These are phyloP conservation scores for Geotrichum candidum DNA, from an alignment of 1,139 yeast genomes.

Conservation along the genomic window DNA sequence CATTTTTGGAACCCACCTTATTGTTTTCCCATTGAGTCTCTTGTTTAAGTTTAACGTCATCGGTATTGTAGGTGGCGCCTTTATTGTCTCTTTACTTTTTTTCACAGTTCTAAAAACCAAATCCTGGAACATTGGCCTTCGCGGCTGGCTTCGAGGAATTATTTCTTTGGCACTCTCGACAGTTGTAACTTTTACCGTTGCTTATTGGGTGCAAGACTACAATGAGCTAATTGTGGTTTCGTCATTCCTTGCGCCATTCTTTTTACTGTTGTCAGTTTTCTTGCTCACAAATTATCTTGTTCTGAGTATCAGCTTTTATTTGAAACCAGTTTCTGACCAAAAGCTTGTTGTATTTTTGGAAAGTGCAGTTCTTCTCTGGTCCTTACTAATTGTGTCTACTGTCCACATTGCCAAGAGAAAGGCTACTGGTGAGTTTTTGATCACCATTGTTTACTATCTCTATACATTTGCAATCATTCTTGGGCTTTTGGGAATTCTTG, in stretches of 20 bases:
- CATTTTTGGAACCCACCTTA: conserved; percentile 50
- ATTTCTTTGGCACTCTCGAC: conserved; percentile 45
- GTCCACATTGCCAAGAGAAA: conserved; percentile 42
- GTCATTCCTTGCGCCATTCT: conserved; percentile 45
- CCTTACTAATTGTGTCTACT: conserved; percentile 46
- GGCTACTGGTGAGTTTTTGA: conserved; percentile 56
- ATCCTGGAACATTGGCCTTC: conserved; percentile 43
- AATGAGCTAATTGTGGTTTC: conserved; percentile 61
- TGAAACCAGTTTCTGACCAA: conserved; percentile 63
- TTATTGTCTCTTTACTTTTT: conserved; percentile 46
- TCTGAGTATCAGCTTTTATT: conserved; percentile 46
- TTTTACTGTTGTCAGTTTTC: conserved; percentile 43
- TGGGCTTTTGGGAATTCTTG: conserved; percentile 45
- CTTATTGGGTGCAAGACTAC: conserved; percentile 34
- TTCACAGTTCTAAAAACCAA: conserved; percentile 43
- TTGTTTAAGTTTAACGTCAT: conserved; percentile 46
- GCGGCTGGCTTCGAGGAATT: conserved; percentile 53
- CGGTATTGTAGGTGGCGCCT: conserved; percentile 50
- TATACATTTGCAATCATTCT: conserved; percentile 49
- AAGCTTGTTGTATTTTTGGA: conserved; percentile 63
- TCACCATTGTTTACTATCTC: conserved; percentile 47
- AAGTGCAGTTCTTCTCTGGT: conserved; percentile 54
- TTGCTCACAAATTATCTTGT: conserved; percentile 51
- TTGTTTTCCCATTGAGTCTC: conserved; percentile 47
- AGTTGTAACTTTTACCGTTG: conserved; percentile 37